Conservation (phyloP, 208 protist genomes). For the Acanthamoeba lenticulata region DNA sequence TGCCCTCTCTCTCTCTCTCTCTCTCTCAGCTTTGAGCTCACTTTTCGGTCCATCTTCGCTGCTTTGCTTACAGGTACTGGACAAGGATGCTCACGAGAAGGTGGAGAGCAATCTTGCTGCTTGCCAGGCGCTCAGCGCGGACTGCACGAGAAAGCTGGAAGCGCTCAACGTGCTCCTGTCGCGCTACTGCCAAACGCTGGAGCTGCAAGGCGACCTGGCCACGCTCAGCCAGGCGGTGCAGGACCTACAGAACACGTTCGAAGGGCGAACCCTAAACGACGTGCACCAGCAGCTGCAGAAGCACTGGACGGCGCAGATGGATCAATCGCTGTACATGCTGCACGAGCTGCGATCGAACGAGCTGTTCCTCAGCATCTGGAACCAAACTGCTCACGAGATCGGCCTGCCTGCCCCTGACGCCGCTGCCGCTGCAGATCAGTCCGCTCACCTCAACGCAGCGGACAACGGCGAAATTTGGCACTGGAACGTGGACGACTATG, state of each 20-base stretch:
- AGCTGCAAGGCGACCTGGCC: background rate
- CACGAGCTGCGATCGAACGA: conserved; percentile 15
- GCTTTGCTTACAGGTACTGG: background rate
- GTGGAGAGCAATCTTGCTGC: background rate
- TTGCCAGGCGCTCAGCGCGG: background rate
- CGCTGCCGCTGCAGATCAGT: background rate
- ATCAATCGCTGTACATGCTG: background rate
- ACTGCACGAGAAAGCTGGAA: background rate
- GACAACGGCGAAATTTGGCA: background rate
- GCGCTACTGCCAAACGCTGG: conserved; percentile 27
- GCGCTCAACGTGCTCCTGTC: background rate
- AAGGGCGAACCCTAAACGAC: background rate
- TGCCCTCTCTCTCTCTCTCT: background rate
- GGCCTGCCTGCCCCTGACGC: background rate
- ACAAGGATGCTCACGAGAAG: no score
- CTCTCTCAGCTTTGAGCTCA: background rate
- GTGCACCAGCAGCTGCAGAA: background rate
- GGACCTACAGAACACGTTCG: background rate
- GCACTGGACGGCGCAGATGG: background rate
- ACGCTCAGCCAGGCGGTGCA: background rate
- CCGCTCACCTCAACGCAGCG: background rate
- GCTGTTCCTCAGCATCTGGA: conserved; percentile 53
- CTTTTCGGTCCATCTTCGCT: background rate
- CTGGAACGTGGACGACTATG: background rate
- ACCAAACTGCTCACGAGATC: background rate